Percentiles rank a stretch among this genome's conserved stretches.
These are phyloP conservation scores for Tetrahymena thermophila DNA, from an alignment of 73 alveolate genomes.

Conservation along the genomic window DNA sequence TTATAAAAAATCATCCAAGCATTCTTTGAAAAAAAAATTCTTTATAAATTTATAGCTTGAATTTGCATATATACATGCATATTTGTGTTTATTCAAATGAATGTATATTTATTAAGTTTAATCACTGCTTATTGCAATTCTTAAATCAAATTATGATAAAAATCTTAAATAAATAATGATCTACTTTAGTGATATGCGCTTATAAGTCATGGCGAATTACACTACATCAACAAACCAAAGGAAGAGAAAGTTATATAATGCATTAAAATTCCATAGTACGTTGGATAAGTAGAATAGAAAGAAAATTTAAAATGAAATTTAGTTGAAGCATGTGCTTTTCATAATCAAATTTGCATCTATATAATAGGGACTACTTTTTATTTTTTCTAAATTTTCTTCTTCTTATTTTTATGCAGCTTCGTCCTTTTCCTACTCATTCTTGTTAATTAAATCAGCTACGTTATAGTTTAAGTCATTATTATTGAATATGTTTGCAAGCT, in stretches of 20 bases:
- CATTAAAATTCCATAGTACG: background rate
- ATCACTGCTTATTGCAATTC: background rate
- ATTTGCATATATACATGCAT: background rate
- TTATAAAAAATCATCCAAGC: background rate
- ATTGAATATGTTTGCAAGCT: background rate
- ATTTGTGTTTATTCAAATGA: too few species aligned
- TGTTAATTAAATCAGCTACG: background rate
- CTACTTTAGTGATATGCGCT: background rate
- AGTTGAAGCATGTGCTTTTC: background rate
- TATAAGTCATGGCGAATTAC: background rate
- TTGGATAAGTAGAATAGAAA: background rate
- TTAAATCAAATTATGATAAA: background rate
- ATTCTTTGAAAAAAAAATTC: background rate
- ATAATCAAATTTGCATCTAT: background rate
- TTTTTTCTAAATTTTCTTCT: background rate
- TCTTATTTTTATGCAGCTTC: background rate
- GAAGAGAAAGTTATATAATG: background rate
- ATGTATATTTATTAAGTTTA: background rate
- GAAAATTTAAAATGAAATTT: background rate
- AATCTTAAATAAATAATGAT: background rate
- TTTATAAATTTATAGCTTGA: background rate
- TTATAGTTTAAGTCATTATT: background rate
- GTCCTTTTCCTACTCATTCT: background rate
- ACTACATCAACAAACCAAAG: background rate
- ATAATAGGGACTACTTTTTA: background rate